These are phyloP conservation scores for Eragrostis tef DNA, from an alignment of 202 grass and related monocot genomes.

Conservation along the genomic window DNA sequence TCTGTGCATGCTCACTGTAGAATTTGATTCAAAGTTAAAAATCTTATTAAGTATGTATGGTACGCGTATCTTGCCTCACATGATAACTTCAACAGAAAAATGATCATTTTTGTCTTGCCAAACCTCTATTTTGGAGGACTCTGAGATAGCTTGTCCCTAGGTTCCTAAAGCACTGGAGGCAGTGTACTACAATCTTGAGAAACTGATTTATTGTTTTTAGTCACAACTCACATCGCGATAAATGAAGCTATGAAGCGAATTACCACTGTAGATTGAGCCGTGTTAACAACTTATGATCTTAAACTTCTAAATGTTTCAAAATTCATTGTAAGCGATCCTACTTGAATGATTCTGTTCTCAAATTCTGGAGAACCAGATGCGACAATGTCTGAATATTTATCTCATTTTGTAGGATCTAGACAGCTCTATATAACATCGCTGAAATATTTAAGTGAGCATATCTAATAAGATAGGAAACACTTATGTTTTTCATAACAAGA, in stretches of 20 bases:
- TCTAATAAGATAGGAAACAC: neutral
- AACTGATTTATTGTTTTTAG: neutral
- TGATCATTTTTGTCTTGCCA: too few species aligned
- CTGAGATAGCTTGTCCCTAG: too few species aligned
- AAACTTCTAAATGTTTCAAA: neutral
- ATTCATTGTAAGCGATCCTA: constrained; percentile 24
- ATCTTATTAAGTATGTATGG: too few species aligned
- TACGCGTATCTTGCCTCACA: too few species aligned
- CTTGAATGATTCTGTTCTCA: constrained; percentile 22
- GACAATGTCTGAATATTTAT: neutral
- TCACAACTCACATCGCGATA: constrained; percentile 1
- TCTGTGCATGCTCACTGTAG: too few species aligned
- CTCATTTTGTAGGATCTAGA: neutral
- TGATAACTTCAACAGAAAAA: neutral
- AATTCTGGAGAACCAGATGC: neutral
- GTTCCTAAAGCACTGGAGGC: too few species aligned
- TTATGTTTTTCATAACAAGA: constrained; percentile 10
- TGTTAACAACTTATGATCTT: neutral
- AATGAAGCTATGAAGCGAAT: constrained; percentile 5
- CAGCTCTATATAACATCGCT: neutral
- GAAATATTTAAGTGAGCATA: neutral
- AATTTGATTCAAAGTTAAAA: too few species aligned
- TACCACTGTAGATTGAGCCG: neutral
- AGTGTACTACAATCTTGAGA: neutral
- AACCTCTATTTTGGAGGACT: too few species aligned